phyloP scores from a whole-genome alignment of 495 filamentous ascomycete genomes.

The Podospora didyma region DNA sequence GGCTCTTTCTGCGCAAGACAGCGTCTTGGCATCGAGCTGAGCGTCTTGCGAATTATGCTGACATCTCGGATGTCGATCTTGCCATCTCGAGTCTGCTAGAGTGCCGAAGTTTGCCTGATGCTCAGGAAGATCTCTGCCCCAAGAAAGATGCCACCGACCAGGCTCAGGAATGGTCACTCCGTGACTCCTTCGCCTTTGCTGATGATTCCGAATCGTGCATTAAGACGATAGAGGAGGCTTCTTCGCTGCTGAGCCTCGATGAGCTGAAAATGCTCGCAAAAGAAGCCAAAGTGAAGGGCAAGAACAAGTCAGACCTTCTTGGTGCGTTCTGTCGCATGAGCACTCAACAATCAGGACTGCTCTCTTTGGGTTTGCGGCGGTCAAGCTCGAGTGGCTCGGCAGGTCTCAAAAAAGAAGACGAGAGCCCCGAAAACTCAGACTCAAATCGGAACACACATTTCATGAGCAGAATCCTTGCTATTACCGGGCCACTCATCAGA shows the following conservation, averaged over 20 bases:
- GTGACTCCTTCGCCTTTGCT: conserved; percentile 65
- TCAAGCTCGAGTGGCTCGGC: conserved; percentile 44
- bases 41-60: conserved; percentile 71
- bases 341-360: conserved; percentile 66
- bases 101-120: conserved; percentile 8
- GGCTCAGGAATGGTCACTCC: conserved; percentile 47
- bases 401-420: conserved; percentile 7
- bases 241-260: conserved; percentile 72
- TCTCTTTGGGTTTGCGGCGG: conserved; percentile 54
- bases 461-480: conserved; percentile 67
- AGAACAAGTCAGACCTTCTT: conserved; percentile 81
- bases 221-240: conserved; percentile 79
- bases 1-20: conserved; percentile 90
- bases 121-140: neutral
- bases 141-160: neutral
- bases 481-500: conserved; percentile 78
- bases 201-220: conserved; percentile 70
- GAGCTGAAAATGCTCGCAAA: conserved; percentile 84
- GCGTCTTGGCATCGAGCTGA: conserved; percentile 88
- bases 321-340: conserved; percentile 66
- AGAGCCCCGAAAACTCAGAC: conserved; percentile 20
- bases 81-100: conserved; percentile 57
- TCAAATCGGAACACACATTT: conserved; percentile 41
- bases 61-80: conserved; percentile 68
- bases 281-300: conserved; percentile 81